Base-by-base conservation (phyloP, 2,329 filamentous ascomycete genomes). In the Venturia pyrina region DNA sequence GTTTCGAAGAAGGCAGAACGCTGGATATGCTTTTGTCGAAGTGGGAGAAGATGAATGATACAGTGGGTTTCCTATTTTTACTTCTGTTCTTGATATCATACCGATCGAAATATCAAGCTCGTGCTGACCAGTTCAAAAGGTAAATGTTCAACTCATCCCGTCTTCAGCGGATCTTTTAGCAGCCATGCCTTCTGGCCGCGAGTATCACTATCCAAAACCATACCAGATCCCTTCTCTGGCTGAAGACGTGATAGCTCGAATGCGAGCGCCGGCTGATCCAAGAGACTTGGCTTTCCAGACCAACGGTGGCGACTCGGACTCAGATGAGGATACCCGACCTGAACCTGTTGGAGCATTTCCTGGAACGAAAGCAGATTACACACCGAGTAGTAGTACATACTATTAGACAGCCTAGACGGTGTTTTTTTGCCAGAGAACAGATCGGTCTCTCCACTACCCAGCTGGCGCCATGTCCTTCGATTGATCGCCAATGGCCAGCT, bases 21-120 rank as follows among this genome's bases (percentile, higher is more conserved):
- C 82, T 97, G 63, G 90, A 95, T 71, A 91, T 95, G 86, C 79
- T 99, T 43, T 85, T 96, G 71, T 83, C 82, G 46, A 97, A 96
- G 75, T 97, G 95, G 93, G 86, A 85, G 68, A 95, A 92, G 78
- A 86, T 92, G 77, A 99, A 99, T 73, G 91, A 97, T 75, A 96
- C 90, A 21, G 90, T 96, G 78, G 78, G 85, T 75, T 65, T 66
- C 28, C 11, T 28, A 8, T 15, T 19, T 3, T 62, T 8, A 40
- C 19, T 46, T 28, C 3, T 21, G 17, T 59, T 2, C 3, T 24
- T 28, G 48, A 53, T 2, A 6, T 28, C 37, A 28, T 7, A 10
- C 11, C 41, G 34, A 40, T 21, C 10, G 34, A 13, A 40, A 62
- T 21, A 65, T 6, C 21, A 13, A 13, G n/a, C 19, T 32, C 50